Conservation (phyloP, 345 rosid species). For the Raphanus sativus region DNA sequence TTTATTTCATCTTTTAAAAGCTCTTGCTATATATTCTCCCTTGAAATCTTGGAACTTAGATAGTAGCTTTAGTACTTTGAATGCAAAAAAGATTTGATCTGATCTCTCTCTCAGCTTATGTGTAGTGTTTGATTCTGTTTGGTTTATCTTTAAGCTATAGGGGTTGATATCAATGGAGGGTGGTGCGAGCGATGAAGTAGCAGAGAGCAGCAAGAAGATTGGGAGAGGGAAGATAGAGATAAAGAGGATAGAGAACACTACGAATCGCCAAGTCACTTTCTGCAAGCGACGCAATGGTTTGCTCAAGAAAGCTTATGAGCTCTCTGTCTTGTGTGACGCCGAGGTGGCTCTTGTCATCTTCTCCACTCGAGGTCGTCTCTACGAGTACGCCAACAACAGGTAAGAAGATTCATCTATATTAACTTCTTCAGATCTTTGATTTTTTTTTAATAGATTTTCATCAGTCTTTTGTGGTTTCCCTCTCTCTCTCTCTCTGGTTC, state of each 20-base stretch:
- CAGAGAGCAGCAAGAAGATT: constrained; percentile 57
- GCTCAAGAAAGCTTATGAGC: constrained; percentile 84
- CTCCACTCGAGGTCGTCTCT: constrained; percentile 89
- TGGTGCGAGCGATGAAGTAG: constrained; percentile 41
- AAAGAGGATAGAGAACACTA: constrained; percentile 75
- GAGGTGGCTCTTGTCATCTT: constrained; percentile 81
- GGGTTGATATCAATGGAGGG: constrained; percentile 23
- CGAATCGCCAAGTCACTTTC: constrained; percentile 86
- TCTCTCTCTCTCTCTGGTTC: not conserved
- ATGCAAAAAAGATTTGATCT: not conserved
- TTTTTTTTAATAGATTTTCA: not conserved
- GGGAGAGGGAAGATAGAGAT: constrained; percentile 86
- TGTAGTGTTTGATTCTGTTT: not conserved
- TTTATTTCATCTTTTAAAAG: not conserved
- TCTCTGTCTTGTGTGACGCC: constrained; percentile 81
- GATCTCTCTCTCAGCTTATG: not conserved
- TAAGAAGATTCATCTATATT: not conserved
- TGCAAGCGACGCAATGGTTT: constrained; percentile 81
- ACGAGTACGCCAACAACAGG: constrained; percentile 87
- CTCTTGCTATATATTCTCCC: not conserved
- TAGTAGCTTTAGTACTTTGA: not conserved
- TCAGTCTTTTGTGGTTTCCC: not conserved
- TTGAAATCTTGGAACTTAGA: not conserved
- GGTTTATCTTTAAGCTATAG: not conserved
- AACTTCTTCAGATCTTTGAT: constrained; percentile 18